These are phyloP conservation scores for Fusarium tjaetaba DNA, from an alignment of 2,329 filamentous ascomycete species.

Conservation along the genomic window DNA sequence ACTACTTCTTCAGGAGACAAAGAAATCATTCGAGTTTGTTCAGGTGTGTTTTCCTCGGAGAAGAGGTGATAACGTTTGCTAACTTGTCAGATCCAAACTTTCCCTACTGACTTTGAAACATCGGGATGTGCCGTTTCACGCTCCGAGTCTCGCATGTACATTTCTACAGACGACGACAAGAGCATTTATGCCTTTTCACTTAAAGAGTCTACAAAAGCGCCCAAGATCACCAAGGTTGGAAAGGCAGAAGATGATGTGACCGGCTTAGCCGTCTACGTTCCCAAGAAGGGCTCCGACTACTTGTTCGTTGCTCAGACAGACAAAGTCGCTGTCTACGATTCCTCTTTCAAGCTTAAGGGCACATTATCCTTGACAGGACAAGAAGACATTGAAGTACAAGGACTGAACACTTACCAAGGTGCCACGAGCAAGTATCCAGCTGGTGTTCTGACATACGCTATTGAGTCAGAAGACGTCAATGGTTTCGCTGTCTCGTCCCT, in stretches of 20 bases:
- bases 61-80: background rate
- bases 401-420: constrained; percentile 54
- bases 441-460: constrained; percentile 54
- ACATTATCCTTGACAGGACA: constrained; percentile 50
- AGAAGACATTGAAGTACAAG: constrained; percentile 55
- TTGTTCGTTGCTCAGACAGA: constrained; percentile 54
- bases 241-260: constrained; percentile 52
- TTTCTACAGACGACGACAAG: constrained; percentile 52
- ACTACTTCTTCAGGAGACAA: constrained; percentile 48
- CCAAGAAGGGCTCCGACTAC: constrained; percentile 52
- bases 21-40: constrained; percentile 48
- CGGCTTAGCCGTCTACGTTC: constrained; percentile 54
- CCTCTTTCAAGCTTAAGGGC: constrained; percentile 49
- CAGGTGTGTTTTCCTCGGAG: constrained; percentile 42
- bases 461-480: constrained; percentile 52
- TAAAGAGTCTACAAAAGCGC: constrained; percentile 50
- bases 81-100: constrained; percentile 52
- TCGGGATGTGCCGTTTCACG: constrained; percentile 55
- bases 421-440: constrained; percentile 48
- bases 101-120: constrained; percentile 53
- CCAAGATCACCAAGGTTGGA: constrained; percentile 50
- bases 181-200: constrained; percentile 52
- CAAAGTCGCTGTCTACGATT: constrained; percentile 52
- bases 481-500: constrained; percentile 55
- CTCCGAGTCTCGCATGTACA: constrained; percentile 50